These are phyloP conservation scores for Carex cristatella DNA, from an alignment of 176 grass and related monocot genomes.

Conservation along the genomic window DNA sequence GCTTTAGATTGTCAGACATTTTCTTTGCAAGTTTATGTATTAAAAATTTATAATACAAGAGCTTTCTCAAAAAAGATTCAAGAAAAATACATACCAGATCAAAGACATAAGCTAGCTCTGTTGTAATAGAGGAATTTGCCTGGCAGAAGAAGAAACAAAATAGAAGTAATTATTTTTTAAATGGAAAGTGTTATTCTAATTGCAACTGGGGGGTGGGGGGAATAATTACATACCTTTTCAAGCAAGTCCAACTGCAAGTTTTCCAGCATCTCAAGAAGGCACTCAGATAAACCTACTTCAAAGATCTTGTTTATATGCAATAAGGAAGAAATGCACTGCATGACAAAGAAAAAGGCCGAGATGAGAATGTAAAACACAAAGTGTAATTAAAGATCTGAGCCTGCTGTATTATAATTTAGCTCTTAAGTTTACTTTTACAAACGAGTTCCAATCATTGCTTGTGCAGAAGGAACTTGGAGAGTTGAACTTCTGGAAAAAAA, in stretches of 20 bases:
- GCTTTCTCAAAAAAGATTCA: conserved; percentile 1
- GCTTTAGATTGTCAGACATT: background rate
- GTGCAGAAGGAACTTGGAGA: conserved; percentile 78
- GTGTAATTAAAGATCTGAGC: conserved; percentile 6
- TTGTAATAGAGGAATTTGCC: conserved; percentile 85
- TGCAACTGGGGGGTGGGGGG: conserved; percentile 2
- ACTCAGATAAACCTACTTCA: conserved; percentile 91
- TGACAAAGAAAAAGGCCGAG: background rate
- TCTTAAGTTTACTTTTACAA: conserved; percentile 59
- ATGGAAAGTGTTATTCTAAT: conserved; percentile 9
- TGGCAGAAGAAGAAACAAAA: conserved; percentile 38
- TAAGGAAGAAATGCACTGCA: conserved; percentile 83
- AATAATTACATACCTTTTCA: conserved; percentile 56
- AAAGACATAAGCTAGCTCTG: conserved; percentile 76
- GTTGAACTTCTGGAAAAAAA: conserved; percentile 84
- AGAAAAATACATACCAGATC: conserved; percentile 50
- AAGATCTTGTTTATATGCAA: conserved; percentile 95
- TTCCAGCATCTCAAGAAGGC: conserved; percentile 66
- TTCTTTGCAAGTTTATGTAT: background rate
- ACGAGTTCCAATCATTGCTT: conserved; percentile 73
- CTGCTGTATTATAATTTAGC: conserved; percentile 17
- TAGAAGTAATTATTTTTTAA: conserved; percentile 9
- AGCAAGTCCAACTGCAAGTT: conserved; percentile 58
- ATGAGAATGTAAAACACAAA: background rate
- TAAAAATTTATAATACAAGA: background rate